Conservation (phyloP, 208 protist genomes). For the Acanthamoeba divionensis region DNA sequence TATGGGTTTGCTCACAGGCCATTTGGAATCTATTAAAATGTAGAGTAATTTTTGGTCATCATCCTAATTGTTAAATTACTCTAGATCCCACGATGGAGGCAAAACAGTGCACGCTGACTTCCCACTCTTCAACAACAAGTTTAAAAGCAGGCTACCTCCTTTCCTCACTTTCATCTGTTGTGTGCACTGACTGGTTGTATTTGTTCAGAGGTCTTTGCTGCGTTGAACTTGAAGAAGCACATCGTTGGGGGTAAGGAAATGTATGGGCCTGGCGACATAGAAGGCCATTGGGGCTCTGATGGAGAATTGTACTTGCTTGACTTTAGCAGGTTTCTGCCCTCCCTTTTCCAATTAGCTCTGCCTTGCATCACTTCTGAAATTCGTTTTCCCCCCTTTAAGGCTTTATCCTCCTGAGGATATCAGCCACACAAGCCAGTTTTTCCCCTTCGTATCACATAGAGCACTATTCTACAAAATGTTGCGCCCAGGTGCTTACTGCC, state of each 20-base stretch:
- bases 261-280: constrained; percentile 20
- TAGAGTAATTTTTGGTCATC: no score
- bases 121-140: background rate
- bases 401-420: background rate
- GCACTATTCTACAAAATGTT: constrained; percentile 41
- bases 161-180: background rate
- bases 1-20: constrained; percentile 21
- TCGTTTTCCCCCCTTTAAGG: background rate
- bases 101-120: background rate
- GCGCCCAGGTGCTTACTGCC: constrained; percentile 22
- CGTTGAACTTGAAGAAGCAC: constrained; percentile 11
- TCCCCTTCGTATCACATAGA: background rate
- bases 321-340: constrained; percentile 13
- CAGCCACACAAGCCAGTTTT: background rate
- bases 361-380: no score
- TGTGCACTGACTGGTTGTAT: background rate
- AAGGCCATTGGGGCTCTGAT: constrained; percentile 39
- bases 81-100: background rate
- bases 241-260: background rate
- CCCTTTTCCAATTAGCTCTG: background rate
- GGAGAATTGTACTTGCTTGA: constrained; percentile 32
- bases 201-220: background rate
- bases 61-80: no score
- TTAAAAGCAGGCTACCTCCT: background rate
- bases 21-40: no score